Conservation (phyloP, 257 asterid genomes). For the Cinchona pubescens region DNA sequence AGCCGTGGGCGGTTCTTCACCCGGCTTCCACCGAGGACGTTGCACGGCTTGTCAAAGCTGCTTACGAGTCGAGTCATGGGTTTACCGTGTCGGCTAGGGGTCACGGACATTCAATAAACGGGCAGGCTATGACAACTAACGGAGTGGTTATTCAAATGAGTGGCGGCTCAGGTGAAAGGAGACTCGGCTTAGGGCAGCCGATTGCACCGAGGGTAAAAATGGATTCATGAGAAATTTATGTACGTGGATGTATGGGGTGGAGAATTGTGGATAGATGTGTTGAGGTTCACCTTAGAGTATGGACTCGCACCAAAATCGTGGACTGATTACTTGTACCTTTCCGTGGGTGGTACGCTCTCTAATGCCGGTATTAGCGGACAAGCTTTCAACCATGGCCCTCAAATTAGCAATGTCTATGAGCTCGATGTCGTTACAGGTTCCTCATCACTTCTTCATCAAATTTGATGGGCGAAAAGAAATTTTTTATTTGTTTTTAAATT, state of each 20-base stretch:
- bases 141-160: constrained; percentile 70
- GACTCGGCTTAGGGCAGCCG: constrained; percentile 14
- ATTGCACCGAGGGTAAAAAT: constrained; percentile 23
- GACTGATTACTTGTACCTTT: constrained; percentile 87
- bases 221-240: constrained; percentile 52
- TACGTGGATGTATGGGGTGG: constrained; percentile 87
- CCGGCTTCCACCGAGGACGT: constrained; percentile 61
- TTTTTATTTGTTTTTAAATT: neutral
- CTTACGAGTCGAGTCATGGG: constrained; percentile 54
- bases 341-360: constrained; percentile 81
- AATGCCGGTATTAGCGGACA: constrained; percentile 90
- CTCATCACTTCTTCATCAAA: neutral
- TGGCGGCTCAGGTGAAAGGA: constrained; percentile 3
- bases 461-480: neutral
- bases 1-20: constrained; percentile 60
- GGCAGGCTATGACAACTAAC: constrained; percentile 55
- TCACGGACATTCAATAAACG: constrained; percentile 80
- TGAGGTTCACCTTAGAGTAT: constrained; percentile 47
- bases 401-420: constrained; percentile 63
- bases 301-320: constrained; percentile 86
- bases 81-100: constrained; percentile 71
- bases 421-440: constrained; percentile 86
- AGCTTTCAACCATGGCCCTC: constrained; percentile 86
- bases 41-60: constrained; percentile 47
- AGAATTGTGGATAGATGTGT: constrained; percentile 72